Conservation (phyloP, 345 rosid genomes). For the Populus tremula region DNA sequence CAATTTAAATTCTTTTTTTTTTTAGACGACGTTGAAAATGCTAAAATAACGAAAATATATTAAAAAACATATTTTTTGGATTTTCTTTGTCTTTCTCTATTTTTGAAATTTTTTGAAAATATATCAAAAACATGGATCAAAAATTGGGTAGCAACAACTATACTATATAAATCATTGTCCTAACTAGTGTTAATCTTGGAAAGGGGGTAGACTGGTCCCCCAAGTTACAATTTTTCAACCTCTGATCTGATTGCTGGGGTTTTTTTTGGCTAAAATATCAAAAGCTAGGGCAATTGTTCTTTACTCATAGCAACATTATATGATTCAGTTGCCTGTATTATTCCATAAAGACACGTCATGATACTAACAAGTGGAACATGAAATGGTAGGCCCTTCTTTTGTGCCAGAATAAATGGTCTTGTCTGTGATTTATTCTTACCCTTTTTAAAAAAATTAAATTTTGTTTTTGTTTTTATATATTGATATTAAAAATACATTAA, state of each 20-base stretch:
- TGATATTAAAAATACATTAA: too few species aligned
- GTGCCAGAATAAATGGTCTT: background rate
- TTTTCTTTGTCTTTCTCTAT: too few species aligned
- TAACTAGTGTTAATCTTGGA: background rate
- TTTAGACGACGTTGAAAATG: too few species aligned
- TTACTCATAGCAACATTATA: background rate
- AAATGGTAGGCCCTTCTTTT: background rate
- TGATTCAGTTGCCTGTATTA: constrained; percentile 11
- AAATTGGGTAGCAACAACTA: too few species aligned
- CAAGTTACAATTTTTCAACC: background rate
- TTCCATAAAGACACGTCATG: constrained; percentile 14
- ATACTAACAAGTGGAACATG: background rate
- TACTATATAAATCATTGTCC: background rate
- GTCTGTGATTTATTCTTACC: too few species aligned
- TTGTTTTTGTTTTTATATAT: too few species aligned
- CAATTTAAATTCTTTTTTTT: too few species aligned
- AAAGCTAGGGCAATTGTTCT: background rate
- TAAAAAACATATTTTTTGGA: too few species aligned
- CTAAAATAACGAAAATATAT: too few species aligned
- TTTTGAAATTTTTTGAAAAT: too few species aligned
- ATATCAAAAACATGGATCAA: too few species aligned
- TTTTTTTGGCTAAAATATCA: background rate
- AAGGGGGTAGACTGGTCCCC: background rate
- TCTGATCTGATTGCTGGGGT: background rate
- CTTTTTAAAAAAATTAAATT: too few species aligned